phyloP scores from a whole-genome alignment of 345 rosid genomes.

The Hibiscus mutabilis region DNA sequence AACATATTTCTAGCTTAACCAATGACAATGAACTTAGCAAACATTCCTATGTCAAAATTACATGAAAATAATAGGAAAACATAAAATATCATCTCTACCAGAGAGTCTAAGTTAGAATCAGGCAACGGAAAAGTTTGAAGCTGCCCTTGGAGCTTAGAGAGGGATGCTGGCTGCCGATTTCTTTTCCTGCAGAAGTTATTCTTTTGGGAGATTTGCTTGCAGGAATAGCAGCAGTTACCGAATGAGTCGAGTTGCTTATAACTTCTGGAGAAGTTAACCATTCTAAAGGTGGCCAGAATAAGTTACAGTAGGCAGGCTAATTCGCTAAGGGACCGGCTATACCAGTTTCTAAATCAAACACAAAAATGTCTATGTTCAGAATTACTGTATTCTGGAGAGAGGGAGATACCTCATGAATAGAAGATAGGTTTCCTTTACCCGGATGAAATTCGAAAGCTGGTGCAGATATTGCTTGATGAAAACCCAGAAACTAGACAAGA shows the following conservation, averaged over 20 bases:
- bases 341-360: conserved; percentile 57
- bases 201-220: background rate
- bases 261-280: conserved; percentile 39
- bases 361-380: conserved; percentile 17
- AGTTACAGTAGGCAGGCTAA: conserved; percentile 36
- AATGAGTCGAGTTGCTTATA: background rate
- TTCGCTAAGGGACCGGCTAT: conserved; percentile 35
- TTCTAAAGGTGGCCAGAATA: conserved; percentile 81
- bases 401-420: conserved; percentile 33
- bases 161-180: background rate
- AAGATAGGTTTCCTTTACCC: conserved; percentile 50
- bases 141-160: background rate
- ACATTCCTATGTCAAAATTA: background rate
- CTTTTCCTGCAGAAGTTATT: background rate
- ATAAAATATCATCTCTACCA: background rate
- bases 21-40: background rate
- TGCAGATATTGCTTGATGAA: conserved; percentile 48
- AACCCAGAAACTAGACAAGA: conserved; percentile 71
- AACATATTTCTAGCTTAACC: background rate
- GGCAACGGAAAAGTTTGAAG: background rate
- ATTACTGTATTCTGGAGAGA: background rate
- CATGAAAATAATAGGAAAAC: background rate
- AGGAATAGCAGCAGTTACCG: background rate
- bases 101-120: background rate
- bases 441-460: conserved; percentile 34